Evolutionary conservation across 2,329 filamentous ascomycete genomes (phyloP), one percentile per base, ranked within the genome.

Genomic region (Cryphonectria radicalis): DNA sequence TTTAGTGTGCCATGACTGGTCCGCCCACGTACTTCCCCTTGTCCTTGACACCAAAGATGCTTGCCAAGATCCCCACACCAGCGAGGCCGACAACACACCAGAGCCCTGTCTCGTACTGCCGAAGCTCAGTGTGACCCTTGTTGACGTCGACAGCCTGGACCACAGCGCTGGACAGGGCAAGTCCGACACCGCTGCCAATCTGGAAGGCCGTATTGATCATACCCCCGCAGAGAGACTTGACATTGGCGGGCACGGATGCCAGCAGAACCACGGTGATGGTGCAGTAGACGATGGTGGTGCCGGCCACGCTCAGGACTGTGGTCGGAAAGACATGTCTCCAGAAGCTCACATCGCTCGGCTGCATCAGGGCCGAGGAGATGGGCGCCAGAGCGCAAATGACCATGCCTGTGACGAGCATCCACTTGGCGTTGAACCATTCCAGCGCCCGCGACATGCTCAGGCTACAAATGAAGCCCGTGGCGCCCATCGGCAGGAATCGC

Each of bases 141-240:
- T 79, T 75, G 14, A 78, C 79, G 68, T 83, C 81, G 3, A 82
- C 80, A 3, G 78, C 79, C 68, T 82, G 82, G 79, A 40, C 80
- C 77, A 4, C 80, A 0, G 70, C 66, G 11, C 66, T 71, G 6
- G 70, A 79, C 37, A 82, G 77, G n/a, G 82, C 82, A 28, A 83
- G 75, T 1, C 80, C 79, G 0, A 83, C 80, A 1, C 81, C 81
- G 32, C 78, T 80, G 11, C 82, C 81, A 32, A 83, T 82, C 75
- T 83, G 81, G 71, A 82, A 83, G 5, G 82, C 81, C 5, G 82
- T 83, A 68, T 83, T 83, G 53, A 83, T 80, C 80, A 55, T 71
- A 14, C 70, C 70, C 1, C 70, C 60, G 17, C 70, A 71, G 43
- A 71, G 67, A 28, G 79, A 81, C 74, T 83, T 83, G 14, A 82